Base-by-base conservation (phyloP, 352 stramenopile species). In the Globisporangium polare region DNA sequence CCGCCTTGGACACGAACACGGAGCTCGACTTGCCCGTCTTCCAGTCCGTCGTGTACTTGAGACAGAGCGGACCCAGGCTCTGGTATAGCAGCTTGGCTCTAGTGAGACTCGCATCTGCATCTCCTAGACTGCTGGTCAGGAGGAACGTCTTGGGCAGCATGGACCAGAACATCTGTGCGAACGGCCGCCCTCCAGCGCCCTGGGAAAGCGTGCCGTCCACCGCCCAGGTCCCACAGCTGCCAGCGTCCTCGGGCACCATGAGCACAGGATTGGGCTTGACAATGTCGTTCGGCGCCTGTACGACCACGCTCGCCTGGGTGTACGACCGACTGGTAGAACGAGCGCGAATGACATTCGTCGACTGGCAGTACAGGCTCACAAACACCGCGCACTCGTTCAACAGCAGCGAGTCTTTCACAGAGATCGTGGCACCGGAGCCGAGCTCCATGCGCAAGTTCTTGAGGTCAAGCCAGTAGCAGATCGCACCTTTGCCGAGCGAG, bases 401-500 rank as follows among this genome's bases (percentile, higher is more conserved):
- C 6, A 78, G 31, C 1, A 93, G 56, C 15, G 74, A 65, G 27
- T 91, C 70, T 1, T 43, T 52, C 5, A 72, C 66, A 6, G 72
- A 57, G 18, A 91, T 63, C 0, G 81, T 88, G 1, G 77, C 69
- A 13, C 68, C 67, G 5, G 67, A 41, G 10, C 80, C 78, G 0
- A 91, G 58, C 4, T 78, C 66, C 6, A 91, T 67, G 5, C 71
- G 75, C 22, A 93, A 64, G 13, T 67, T 78, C 45, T 71, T 78
- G 1, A 80, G 62, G 52, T 89, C 72, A 5, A 86, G 51, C 83
- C 83, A 93, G 1, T 82, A 53, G 26, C 83, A 93, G 0, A 33
- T 55, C 2, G 73, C 61, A 0, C 68, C 65, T 0, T 43, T 62
- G 4, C 83, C 83, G 1, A 93, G 67, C 0, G 67, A 67, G 42